Evolutionary conservation across 2,329 filamentous ascomycete genomes (phyloP).

Genomic region (Epichloe sp.): DNA sequence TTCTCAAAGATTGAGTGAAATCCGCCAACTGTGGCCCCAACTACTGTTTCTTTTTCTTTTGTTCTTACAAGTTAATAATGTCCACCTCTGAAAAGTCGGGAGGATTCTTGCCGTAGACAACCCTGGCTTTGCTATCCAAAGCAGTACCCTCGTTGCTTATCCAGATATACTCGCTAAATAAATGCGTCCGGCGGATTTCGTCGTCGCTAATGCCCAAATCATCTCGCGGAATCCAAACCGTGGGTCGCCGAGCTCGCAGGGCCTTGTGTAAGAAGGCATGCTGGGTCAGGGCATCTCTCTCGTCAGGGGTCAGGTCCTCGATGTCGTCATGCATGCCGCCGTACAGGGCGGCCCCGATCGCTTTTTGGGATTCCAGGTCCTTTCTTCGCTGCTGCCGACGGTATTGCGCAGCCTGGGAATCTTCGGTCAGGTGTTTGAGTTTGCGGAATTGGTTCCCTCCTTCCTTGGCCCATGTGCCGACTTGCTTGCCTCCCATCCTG

Average conservation of each 20-base stretch:
- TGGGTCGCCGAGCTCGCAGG: slow-evolving; percentile 68
- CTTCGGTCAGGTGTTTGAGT: slow-evolving; percentile 21
- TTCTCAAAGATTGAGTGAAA: not conserved
- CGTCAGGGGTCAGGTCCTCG: slow-evolving; percentile 82
- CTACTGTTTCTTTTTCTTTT: not conserved
- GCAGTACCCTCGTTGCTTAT: slow-evolving; percentile 89
- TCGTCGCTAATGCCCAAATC: slow-evolving; percentile 84
- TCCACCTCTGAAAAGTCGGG: slow-evolving; percentile 85
- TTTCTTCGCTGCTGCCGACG: slow-evolving; percentile 35
- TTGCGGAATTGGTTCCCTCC: slow-evolving; percentile 36
- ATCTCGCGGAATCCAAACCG: slow-evolving; percentile 88
- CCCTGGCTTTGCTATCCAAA: slow-evolving; percentile 68
- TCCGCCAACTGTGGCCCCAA: not conserved
- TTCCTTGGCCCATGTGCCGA: slow-evolving; percentile 23
- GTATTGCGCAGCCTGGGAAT: slow-evolving; percentile 31
- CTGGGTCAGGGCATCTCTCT: slow-evolving; percentile 72
- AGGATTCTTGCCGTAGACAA: slow-evolving; percentile 73
- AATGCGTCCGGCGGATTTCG: slow-evolving; percentile 66
- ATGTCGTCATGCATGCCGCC: slow-evolving; percentile 84
- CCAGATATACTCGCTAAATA: slow-evolving; percentile 71
- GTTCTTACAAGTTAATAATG: slow-evolving; percentile 59
- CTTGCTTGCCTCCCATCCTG: slow-evolving; percentile 16
- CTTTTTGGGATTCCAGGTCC: slow-evolving; percentile 59
- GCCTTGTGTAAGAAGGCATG: slow-evolving; percentile 88
- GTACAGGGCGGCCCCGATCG: slow-evolving; percentile 71